These are phyloP conservation scores for Aspergillus fijiensis DNA, from an alignment of 2,329 filamentous ascomycete species.

Conservation along the genomic window DNA sequence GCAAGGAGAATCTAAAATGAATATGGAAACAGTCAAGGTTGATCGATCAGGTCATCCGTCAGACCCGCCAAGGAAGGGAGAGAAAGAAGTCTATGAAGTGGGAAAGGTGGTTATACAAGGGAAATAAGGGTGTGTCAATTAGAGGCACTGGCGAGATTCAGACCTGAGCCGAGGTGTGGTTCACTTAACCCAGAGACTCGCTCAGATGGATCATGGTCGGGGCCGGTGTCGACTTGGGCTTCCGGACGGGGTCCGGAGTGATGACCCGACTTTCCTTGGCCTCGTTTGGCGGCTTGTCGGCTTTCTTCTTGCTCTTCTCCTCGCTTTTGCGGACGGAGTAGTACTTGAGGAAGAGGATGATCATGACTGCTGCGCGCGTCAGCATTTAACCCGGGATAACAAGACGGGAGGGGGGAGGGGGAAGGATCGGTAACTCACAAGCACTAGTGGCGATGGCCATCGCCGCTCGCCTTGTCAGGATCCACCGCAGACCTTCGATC, in stretches of 20 bases:
- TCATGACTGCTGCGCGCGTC: constrained; percentile 42
- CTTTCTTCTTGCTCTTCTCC: constrained; percentile 33
- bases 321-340: constrained; percentile 42
- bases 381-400: constrained; percentile 2
- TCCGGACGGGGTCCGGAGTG: not conserved
- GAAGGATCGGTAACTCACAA: constrained; percentile 36
- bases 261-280: constrained; percentile 23
- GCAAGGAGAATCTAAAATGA: not conserved
- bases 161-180: not conserved
- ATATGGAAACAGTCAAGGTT: not conserved
- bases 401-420: not conserved
- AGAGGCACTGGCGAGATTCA: not conserved
- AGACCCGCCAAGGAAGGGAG: not conserved
- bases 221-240: constrained; percentile 8
- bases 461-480: constrained; percentile 66
- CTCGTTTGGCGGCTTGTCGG: constrained; percentile 35
- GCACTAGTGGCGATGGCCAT: constrained; percentile 57
- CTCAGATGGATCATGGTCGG: constrained; percentile 25
- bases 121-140: not conserved
- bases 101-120: not conserved
- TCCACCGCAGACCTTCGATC: constrained; percentile 88
- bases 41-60: not conserved
- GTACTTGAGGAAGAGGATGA: constrained; percentile 48
- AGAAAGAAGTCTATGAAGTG: not conserved
- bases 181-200: constrained; percentile 32